Conservation (phyloP, 495 filamentous ascomycete species). For the Lepraria neglecta region DNA sequence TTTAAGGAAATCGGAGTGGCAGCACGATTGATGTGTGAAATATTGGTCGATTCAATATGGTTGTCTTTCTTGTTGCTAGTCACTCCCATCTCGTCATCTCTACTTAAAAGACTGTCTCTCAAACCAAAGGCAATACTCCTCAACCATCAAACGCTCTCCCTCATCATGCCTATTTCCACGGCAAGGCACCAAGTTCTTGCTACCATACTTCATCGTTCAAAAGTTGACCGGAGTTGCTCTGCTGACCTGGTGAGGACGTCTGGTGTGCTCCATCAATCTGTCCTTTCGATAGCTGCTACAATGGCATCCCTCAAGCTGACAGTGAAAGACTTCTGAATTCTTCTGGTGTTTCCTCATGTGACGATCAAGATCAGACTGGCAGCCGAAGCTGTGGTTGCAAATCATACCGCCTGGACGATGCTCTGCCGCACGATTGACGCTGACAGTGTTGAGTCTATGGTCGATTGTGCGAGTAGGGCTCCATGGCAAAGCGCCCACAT, state of each 20-base stretch:
- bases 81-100: no score
- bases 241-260: slow-evolving; percentile 2
- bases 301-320: neutral
- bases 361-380: slow-evolving; percentile 1
- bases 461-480: neutral
- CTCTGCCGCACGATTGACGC: neutral
- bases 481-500: neutral
- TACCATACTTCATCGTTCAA: neutral
- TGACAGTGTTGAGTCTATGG: neutral
- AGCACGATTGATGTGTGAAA: no score
- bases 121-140: no score
- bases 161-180: neutral
- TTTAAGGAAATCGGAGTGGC: no score
- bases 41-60: no score
- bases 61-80: no score
- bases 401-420: neutral
- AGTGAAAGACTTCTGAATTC: neutral
- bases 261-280: neutral
- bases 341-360: slow-evolving; percentile 2
- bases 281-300: slow-evolving; percentile 6
- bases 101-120: no score
- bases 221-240: no score
- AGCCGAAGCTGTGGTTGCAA: neutral
- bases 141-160: neutral
- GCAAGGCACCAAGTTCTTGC: neutral